phyloP scores from a whole-genome alignment of 169 alveolate species.

The Toxoplasma gondii region DNA sequence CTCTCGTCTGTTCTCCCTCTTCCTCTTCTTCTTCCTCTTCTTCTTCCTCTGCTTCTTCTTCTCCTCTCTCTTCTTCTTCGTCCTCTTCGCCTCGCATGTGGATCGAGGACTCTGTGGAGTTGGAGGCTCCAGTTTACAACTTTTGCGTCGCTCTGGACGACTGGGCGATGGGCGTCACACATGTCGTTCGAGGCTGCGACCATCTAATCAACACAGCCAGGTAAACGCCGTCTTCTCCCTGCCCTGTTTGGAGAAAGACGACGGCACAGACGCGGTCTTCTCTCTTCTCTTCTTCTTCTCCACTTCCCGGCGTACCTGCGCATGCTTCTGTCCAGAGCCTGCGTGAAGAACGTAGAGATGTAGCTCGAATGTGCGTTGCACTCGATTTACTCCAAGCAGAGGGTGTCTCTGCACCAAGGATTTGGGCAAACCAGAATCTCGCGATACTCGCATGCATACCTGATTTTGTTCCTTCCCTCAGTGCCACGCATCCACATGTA shows the following conservation, averaged over 20 bases:
- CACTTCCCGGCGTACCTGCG: neutral
- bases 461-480: no score
- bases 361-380: no score
- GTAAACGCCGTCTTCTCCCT: constrained; percentile 32
- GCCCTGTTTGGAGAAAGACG: neutral
- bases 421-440: no score
- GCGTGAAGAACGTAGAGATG: no score
- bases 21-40: neutral
- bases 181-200: constrained; percentile 83
- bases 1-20: neutral
- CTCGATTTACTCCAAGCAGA: no score
- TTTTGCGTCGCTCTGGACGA: constrained; percentile 85
- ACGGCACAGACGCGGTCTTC: neutral
- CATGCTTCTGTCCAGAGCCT: no score
- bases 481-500: no score
- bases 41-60: neutral
- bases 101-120: neutral
- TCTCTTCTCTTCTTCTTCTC: neutral
- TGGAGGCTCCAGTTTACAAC: constrained; percentile 81
- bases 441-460: no score
- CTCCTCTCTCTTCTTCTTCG: neutral
- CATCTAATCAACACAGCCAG: constrained; percentile 79
- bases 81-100: neutral
- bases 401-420: no score
- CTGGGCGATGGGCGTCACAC: constrained; percentile 79